Evolutionary conservation across 768 basidiomycete genomes (phyloP), one percentile per base, ranked within the genome.

Genomic region (Tulasnella calospora): DNA sequence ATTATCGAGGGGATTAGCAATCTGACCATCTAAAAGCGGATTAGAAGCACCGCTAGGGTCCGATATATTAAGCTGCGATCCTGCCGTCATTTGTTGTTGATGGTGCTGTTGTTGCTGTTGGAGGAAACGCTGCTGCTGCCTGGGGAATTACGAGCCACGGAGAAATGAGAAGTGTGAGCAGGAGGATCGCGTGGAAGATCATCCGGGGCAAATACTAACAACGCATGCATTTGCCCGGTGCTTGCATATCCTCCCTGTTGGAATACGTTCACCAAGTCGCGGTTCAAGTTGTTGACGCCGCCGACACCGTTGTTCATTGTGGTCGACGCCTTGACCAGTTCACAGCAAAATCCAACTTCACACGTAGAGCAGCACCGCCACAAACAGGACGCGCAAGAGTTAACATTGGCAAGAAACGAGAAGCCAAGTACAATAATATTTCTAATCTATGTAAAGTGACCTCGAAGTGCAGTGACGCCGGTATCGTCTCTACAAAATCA

Each of bases 1-100:
- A 46, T 72, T 72, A 72, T 72, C 71, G 71, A 72, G 71, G 71
- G 36, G 71, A 46, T 72, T 72, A 41, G 61, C 61, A 67, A 35
- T 15, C 61, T 67, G 61, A 13, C 61, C 61, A 3, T 67, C 61
- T 67, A 67, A 67, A 35, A 67, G 61, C 61, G 61, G 61, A 67
- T 67, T 67, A 30, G 61, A 12, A 17, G 61, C 61, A 35, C 61
- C 17, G 61, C 61, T 35, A 67, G 61, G 61, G 61, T 67, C 61
- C 33, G 61, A 35, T 30, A 67, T 27, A 67, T 35, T 35, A 67
- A 67, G 61, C 61, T 67, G 61, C 61, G 61, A 67, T 67, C 8
- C 61, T 67, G 61, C 61, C 61, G 61, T 67, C 61, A 67, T 67
- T 67, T 67, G 61, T 67, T 67, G 61, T 27, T 67, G 61, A 17